These are phyloP conservation scores for Rhizoclosmatium sp. DNA, from an alignment of 192 early-diverging fungal genomes.

Conservation along the genomic window DNA sequence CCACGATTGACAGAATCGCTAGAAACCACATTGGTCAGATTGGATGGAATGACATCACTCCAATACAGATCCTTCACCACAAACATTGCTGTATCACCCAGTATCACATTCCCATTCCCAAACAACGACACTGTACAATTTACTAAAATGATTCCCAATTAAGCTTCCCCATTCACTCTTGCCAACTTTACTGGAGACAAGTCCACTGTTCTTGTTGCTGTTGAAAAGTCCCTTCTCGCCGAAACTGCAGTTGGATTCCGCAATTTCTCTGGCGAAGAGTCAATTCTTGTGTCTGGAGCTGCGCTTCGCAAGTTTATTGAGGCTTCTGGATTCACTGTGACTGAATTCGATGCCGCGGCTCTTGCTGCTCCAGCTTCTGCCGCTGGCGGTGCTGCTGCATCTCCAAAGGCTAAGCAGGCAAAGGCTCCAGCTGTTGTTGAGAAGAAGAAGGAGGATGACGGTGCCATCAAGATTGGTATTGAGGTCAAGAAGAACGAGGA, in stretches of 20 bases:
- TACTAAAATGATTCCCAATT: not conserved
- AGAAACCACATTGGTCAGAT: too few species aligned
- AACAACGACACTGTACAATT: not conserved
- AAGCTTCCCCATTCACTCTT: slow-evolving; percentile 81
- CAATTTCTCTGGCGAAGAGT: slow-evolving; percentile 59
- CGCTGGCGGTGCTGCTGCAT: not conserved
- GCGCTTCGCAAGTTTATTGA: slow-evolving; percentile 66
- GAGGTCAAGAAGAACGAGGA: slow-evolving; percentile 87
- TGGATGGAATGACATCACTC: too few species aligned
- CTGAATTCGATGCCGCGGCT: slow-evolving; percentile 60
- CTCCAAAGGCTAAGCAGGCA: slow-evolving; percentile 36
- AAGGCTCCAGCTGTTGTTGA: slow-evolving; percentile 47
- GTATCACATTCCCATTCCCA: not conserved
- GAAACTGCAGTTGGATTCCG: slow-evolving; percentile 73
- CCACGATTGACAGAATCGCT: too few species aligned
- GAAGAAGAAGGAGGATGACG: slow-evolving; percentile 56
- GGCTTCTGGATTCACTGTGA: slow-evolving; percentile 56
- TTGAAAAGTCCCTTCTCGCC: slow-evolving; percentile 72
- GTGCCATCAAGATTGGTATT: slow-evolving; percentile 79
- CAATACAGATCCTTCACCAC: too few species aligned
- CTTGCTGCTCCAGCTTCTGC: slow-evolving; percentile 47
- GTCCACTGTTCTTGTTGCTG: slow-evolving; percentile 70
- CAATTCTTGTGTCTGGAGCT: slow-evolving; percentile 65
- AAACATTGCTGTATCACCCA: too few species aligned
- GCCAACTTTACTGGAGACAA: slow-evolving; percentile 65